Evolutionary conservation across 1,284 basidiomycete species (phyloP).

Genomic region (Gomphus bonarii): DNA sequence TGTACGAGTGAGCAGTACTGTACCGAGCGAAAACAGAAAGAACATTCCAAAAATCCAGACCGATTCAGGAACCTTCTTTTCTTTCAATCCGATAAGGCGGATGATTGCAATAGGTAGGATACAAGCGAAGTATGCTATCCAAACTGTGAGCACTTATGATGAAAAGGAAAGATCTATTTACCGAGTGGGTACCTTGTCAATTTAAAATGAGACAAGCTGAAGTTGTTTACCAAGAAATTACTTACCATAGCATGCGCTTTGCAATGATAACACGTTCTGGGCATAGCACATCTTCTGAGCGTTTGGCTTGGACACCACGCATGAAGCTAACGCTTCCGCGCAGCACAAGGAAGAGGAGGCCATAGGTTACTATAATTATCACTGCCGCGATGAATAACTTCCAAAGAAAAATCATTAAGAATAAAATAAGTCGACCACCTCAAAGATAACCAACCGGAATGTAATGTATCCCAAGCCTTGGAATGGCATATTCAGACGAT

Average conservation of each 20-base stretch:
- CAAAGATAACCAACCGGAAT: conserved; percentile 36
- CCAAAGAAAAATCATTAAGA: too few species aligned
- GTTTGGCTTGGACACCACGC: conserved; percentile 20
- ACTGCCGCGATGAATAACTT: conserved; percentile 42
- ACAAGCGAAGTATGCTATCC: conserved; percentile 8
- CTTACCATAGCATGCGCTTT: conserved; percentile 11
- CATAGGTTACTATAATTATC: conserved; percentile 37
- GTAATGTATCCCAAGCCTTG: conserved; percentile 26
- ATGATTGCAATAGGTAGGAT: conserved; percentile 11
- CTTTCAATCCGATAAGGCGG: conserved; percentile 7
- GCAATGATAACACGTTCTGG: conserved; percentile 7
- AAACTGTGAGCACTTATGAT: neutral
- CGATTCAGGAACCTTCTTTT: neutral
- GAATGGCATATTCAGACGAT: conserved; percentile 28
- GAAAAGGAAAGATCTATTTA: neutral
- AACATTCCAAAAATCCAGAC: conserved; percentile 11
- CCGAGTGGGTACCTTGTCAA: conserved; percentile 9
- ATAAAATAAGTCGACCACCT: too few species aligned
- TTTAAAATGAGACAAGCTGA: neutral
- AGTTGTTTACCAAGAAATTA: neutral
- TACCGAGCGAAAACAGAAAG: conserved; percentile 11
- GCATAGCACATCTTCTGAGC: conserved; percentile 3
- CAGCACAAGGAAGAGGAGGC: conserved; percentile 35
- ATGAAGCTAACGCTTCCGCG: conserved; percentile 35
- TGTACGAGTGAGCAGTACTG: neutral